phyloP scores from a whole-genome alignment of 768 basidiomycete species.

The Suillus lakei region DNA sequence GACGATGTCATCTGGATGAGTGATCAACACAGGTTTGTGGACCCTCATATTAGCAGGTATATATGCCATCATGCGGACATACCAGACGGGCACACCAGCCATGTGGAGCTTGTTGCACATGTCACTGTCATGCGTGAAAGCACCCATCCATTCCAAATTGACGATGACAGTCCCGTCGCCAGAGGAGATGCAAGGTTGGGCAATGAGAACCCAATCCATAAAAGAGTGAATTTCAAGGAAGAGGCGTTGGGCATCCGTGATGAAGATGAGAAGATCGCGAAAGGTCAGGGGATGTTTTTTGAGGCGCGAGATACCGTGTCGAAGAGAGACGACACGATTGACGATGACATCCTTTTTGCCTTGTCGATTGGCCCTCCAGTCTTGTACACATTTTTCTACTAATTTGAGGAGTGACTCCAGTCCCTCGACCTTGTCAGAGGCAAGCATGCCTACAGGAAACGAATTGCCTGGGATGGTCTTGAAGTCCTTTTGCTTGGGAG shows the following conservation, averaged over 20 bases:
- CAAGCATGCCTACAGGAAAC: background rate
- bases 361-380: background rate
- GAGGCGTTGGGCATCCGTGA: background rate
- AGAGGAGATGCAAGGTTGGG: slow-evolving; percentile 1
- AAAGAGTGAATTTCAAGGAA: background rate
- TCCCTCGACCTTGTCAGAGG: background rate
- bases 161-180: background rate
- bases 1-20: background rate
- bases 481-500: background rate
- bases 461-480: background rate
- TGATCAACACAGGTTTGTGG: background rate
- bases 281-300: background rate
- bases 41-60: background rate
- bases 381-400: background rate
- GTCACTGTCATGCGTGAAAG: background rate
- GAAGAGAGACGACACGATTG: background rate
- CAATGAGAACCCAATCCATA: background rate
- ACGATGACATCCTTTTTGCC: background rate
- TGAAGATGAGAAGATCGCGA: background rate
- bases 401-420: background rate
- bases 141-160: background rate
- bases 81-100: slow-evolving; percentile 2
- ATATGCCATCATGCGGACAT: background rate
- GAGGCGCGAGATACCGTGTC: background rate
- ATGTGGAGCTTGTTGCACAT: background rate